Conservation (phyloP, 805 yeast species). For the Saccharomycopsis amapae region DNA sequence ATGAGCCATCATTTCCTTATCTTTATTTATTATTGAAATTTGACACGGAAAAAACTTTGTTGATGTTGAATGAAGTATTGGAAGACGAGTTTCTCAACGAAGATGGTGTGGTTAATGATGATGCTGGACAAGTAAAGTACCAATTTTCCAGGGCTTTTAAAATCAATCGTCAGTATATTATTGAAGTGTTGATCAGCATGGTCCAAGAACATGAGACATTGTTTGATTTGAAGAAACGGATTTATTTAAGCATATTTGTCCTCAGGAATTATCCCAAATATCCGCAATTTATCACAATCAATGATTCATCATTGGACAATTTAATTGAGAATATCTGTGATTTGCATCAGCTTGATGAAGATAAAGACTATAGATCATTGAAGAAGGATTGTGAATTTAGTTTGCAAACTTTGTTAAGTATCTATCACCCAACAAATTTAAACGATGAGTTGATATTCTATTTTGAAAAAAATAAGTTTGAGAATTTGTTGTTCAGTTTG, state of each 20-base stretch:
- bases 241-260: conserved; percentile 56
- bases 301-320: conserved; percentile 47
- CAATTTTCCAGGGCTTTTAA: conserved; percentile 25
- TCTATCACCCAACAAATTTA: conserved; percentile 52
- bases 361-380: conserved; percentile 24
- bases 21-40: conserved; percentile 47
- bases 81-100: conserved; percentile 75
- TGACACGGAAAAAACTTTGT: conserved; percentile 53
- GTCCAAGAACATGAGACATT: conserved; percentile 30
- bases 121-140: not conserved
- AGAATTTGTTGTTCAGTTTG: conserved; percentile 49
- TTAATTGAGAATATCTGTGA: conserved; percentile 46
- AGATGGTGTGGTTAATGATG: conserved; percentile 25
- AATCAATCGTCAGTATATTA: conserved; percentile 67
- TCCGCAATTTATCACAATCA: conserved; percentile 68
- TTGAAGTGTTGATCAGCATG: conserved; percentile 63
- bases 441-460: conserved; percentile 38
- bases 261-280: conserved; percentile 81
- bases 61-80: conserved; percentile 71
- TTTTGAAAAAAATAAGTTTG: conserved; percentile 48
- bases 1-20: conserved; percentile 62
- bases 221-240: conserved; percentile 27
- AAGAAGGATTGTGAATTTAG: conserved; percentile 68
- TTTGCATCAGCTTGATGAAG: conserved; percentile 12
- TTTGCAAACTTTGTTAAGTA: conserved; percentile 60